phyloP scores from a whole-genome alignment of 2,329 filamentous ascomycete species.

The Chrysoporthe deuterocubensis region DNA sequence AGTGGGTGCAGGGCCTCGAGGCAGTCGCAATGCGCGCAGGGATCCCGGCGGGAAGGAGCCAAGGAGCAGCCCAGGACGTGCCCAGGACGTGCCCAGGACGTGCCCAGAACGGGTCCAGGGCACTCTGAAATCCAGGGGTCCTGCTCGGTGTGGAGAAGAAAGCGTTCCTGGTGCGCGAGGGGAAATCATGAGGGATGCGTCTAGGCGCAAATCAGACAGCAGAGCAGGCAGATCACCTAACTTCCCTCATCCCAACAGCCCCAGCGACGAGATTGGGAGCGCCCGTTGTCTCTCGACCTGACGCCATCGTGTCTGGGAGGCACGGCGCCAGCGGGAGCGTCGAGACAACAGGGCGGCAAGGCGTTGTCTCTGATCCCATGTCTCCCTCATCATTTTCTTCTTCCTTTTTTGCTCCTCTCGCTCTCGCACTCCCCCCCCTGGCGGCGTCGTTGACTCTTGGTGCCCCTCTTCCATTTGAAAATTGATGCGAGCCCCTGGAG shows the following conservation, averaged over 20 bases:
- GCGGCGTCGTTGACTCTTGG: neutral
- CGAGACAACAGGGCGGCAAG: too few species aligned
- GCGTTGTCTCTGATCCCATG: neutral
- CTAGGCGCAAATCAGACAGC: conserved; percentile 2
- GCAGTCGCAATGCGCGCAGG: conserved; percentile 10
- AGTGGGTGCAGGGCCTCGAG: neutral
- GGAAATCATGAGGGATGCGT: conserved; percentile 4
- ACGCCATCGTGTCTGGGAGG: neutral
- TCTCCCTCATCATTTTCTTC: neutral
- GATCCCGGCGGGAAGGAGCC: conserved; percentile 7
- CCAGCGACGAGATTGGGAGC: neutral
- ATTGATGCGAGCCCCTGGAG: conserved; percentile 11
- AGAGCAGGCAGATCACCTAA: conserved; percentile 1
- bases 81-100: neutral
- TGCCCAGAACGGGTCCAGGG: neutral
- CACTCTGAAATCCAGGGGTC: neutral
- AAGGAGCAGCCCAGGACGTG: neutral
- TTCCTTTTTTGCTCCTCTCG: neutral
- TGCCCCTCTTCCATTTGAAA: neutral
- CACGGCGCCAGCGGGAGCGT: too few species aligned
- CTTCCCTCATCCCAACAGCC: neutral
- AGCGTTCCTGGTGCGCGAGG: neutral
- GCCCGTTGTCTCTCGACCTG: neutral
- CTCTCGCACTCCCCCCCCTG: neutral
- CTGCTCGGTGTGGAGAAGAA: conserved; percentile 3